These are phyloP conservation scores for Aphanoascus verrucosus DNA, from an alignment of 2,329 filamentous ascomycete species.

Conservation along the genomic window DNA sequence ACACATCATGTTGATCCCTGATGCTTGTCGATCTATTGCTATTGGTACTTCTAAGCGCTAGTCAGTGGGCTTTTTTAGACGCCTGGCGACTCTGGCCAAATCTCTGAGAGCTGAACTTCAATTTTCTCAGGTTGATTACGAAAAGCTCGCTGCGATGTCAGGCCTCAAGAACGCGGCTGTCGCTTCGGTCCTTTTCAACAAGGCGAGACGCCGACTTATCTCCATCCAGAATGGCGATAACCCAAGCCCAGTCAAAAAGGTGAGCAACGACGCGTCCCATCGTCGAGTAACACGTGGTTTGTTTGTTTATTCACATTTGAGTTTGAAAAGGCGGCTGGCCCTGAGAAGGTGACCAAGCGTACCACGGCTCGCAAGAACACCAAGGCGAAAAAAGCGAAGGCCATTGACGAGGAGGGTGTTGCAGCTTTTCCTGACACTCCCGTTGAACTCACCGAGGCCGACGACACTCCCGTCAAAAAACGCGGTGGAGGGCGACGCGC, in stretches of 20 bases:
- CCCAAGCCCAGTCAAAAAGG: constrained; percentile 7
- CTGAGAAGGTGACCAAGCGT: constrained; percentile 16
- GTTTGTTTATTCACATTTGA: not conserved
- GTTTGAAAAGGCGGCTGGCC: constrained; percentile 1
- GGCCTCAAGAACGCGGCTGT: constrained; percentile 30
- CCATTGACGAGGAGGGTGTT: constrained; percentile 5
- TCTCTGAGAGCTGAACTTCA: not conserved
- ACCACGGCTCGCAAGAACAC: constrained; percentile 11
- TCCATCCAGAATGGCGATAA: constrained; percentile 7
- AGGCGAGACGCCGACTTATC: constrained; percentile 31
- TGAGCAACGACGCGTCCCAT: not conserved
- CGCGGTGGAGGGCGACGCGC: not conserved
- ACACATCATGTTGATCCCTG: not conserved
- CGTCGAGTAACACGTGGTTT: not conserved
- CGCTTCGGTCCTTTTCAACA: constrained; percentile 28
- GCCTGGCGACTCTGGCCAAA: no score
- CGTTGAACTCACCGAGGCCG: not conserved
- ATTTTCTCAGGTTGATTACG: constrained; percentile 30
- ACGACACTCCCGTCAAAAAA: not conserved
- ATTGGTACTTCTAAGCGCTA: no score
- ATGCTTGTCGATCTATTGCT: not conserved
- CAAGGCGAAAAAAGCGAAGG: constrained; percentile 14
- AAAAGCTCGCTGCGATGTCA: constrained; percentile 27
- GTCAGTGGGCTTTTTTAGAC: no score
- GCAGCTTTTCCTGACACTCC: not conserved